These are phyloP conservation scores for Cladosporium halotolerans DNA, from an alignment of 2,329 filamentous ascomycete species.

Conservation along the genomic window DNA sequence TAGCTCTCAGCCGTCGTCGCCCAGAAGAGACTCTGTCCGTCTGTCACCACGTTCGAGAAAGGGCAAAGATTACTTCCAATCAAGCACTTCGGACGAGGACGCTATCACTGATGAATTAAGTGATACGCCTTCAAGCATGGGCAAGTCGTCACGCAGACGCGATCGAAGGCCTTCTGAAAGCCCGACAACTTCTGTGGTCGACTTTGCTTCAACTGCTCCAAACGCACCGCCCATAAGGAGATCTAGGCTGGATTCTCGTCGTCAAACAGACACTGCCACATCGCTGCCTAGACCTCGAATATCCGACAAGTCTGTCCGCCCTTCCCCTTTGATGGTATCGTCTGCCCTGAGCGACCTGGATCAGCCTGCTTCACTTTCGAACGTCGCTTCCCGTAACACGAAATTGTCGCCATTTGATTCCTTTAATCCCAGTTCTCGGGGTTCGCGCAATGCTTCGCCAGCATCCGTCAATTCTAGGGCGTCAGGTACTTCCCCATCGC, in stretches of 20 bases:
- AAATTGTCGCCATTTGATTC: background rate
- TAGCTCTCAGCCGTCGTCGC: slow-evolving; percentile 18
- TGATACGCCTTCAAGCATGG: background rate
- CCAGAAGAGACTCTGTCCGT: slow-evolving; percentile 21
- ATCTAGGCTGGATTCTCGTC: slow-evolving; percentile 19
- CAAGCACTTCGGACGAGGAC: slow-evolving; percentile 15
- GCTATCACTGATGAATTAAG: slow-evolving; percentile 21
- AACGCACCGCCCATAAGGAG: slow-evolving; percentile 18
- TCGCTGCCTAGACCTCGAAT: slow-evolving; percentile 17
- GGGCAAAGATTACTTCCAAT: slow-evolving; percentile 23
- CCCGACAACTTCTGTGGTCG: slow-evolving; percentile 16
- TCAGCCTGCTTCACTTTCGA: background rate
- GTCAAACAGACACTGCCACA: slow-evolving; percentile 24
- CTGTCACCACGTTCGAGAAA: slow-evolving; percentile 17
- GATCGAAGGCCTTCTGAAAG: slow-evolving; percentile 13
- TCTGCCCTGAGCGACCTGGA: slow-evolving; percentile 4
- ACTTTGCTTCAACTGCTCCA: slow-evolving; percentile 19
- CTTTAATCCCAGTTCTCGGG: background rate
- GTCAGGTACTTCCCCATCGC: slow-evolving; percentile 10
- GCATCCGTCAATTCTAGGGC: slow-evolving; percentile 15
- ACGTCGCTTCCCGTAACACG: background rate
- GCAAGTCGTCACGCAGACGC: slow-evolving; percentile 2
- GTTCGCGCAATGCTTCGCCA: slow-evolving; percentile 23
- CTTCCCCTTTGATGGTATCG: slow-evolving; percentile 22
- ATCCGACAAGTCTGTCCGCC: slow-evolving; percentile 23